Evolutionary conservation across 139 green algal species (phyloP), one percentile per base, ranked within the genome.

Genomic region (Tetraselmis striata): DNA sequence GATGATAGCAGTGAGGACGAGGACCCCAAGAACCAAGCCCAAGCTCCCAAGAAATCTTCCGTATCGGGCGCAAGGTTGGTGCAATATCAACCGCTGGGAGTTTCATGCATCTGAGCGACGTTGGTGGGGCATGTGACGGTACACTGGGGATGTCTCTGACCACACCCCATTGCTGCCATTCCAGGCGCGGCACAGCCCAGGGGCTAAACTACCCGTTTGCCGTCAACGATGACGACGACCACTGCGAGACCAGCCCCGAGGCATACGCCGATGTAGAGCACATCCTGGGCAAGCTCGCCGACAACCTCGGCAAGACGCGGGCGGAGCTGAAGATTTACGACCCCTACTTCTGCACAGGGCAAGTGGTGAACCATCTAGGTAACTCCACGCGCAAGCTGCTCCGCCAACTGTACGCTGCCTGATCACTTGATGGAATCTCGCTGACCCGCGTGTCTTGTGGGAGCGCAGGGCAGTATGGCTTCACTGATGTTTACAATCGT

Each of bases 211-310:
- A 86, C 32, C 2, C 79, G 11, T 86, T 83, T 67, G 45, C 18
- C 11, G 45, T 67, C 11, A 67, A 67, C 74, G 79, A 87, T 28
- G 76, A 29, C 23, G 83, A 84, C 31, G 83, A 87, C 80, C 83
- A 87, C 76, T 87, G 84, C 80, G 84, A 87, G 84, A 84, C 84
- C 31, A 79, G 32, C 24, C 59, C 58, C 25, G 84, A 84, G 84
- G 84, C 84, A 29, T 79, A 87, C 80, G 28, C 31, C 30, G 45
- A 87, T 80, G 29, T 87, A 1, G 80, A 59, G 23, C 59, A 67
- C 23, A 74, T 87, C 32, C 77, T 87, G 22, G 81, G 81, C 28
- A 25, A 59, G 1, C 2, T 82, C 5, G 79, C 74, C 2, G 32
- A 28, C 18, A 27, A 27, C 25, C 31, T 84, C 26, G 77, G 77